A percentile compares a stretch with the other conserved stretches of the same genome.
These are phyloP conservation scores for Telfairia occidentalis DNA, from an alignment of 331 rosid genomes.

Conservation along the genomic window DNA sequence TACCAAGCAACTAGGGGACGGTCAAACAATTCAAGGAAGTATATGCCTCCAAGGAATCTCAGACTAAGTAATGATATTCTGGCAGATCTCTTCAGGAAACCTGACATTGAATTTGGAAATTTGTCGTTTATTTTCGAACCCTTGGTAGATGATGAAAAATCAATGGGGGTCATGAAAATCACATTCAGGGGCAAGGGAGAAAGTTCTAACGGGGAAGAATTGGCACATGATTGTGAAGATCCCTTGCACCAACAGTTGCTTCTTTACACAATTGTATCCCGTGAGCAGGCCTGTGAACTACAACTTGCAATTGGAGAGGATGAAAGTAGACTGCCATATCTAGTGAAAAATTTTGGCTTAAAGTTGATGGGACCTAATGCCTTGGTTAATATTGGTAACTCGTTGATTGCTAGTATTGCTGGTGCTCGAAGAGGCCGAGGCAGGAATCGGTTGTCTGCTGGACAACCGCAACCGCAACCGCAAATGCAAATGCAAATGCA, in stretches of 20 bases:
- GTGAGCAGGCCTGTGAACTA: constrained; percentile 50
- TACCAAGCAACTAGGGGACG: constrained; percentile 28
- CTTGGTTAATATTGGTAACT: constrained; percentile 23
- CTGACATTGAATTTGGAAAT: constrained; percentile 56
- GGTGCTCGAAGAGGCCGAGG: constrained; percentile 53
- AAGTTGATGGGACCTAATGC: constrained; percentile 63
- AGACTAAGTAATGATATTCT: constrained; percentile 38
- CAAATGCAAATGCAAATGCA: not conserved
- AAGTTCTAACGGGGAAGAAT: constrained; percentile 22
- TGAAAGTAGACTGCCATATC: constrained; percentile 34
- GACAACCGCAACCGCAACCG: constrained; percentile 5
- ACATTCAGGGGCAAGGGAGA: constrained; percentile 33
- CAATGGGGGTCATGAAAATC: constrained; percentile 56
- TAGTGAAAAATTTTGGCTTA: constrained; percentile 48
- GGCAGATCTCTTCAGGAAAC: constrained; percentile 54
- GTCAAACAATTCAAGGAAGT: constrained; percentile 34
- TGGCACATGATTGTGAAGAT: constrained; percentile 21
- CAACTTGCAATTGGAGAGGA: constrained; percentile 42
- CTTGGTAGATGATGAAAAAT: constrained; percentile 38
- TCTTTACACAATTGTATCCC: constrained; percentile 54
- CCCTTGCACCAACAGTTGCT: constrained; percentile 32
- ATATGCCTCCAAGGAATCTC: constrained; percentile 27
- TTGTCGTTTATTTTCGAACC: constrained; percentile 52
- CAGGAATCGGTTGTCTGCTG: constrained; percentile 31
- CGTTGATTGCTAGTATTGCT: constrained; percentile 37